A percentile compares a stretch with the other conserved stretches of the same genome.
These are phyloP conservation scores for Lentinula edodes DNA, from an alignment of 768 basidiomycete genomes.

Conservation along the genomic window DNA sequence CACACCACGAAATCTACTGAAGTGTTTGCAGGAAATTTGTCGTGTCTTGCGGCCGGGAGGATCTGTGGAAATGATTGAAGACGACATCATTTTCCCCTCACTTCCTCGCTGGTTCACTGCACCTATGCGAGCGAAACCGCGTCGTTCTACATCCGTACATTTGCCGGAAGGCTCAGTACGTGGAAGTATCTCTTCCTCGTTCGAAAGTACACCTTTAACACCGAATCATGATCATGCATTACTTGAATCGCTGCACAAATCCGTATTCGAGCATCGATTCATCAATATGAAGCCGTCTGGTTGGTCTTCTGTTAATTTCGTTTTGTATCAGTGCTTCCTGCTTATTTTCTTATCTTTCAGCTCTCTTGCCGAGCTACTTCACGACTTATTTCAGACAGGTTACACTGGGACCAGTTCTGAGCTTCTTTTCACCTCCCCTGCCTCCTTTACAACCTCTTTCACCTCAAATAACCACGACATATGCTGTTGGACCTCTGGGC, in stretches of 20 bases:
- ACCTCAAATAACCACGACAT: conserved; percentile 35
- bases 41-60: conserved; percentile 68
- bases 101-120: conserved; percentile 76
- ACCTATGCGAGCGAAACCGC: conserved; percentile 52
- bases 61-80: conserved; percentile 65
- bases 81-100: conserved; percentile 72
- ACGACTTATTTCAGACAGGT: conserved; percentile 69
- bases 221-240: conserved; percentile 63
- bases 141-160: conserved; percentile 43
- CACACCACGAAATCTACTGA: background rate
- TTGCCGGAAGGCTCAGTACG: conserved; percentile 42
- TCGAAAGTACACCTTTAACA: conserved; percentile 23
- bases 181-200: conserved; percentile 26
- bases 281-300: conserved; percentile 69
- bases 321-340: background rate
- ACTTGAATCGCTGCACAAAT: conserved; percentile 59
- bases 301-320: conserved; percentile 20
- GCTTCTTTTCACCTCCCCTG: conserved; percentile 66
- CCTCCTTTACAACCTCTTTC: conserved; percentile 57
- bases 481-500: conserved; percentile 27
- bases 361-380: conserved; percentile 64
- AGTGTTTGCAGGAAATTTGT: conserved; percentile 54
- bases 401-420: conserved; percentile 50
- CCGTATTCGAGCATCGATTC: conserved; percentile 66
- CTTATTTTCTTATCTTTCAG: conserved; percentile 23